Base-by-base conservation (phyloP, 2,329 filamentous ascomycete species). In the Macroventuria anomochaeta region DNA sequence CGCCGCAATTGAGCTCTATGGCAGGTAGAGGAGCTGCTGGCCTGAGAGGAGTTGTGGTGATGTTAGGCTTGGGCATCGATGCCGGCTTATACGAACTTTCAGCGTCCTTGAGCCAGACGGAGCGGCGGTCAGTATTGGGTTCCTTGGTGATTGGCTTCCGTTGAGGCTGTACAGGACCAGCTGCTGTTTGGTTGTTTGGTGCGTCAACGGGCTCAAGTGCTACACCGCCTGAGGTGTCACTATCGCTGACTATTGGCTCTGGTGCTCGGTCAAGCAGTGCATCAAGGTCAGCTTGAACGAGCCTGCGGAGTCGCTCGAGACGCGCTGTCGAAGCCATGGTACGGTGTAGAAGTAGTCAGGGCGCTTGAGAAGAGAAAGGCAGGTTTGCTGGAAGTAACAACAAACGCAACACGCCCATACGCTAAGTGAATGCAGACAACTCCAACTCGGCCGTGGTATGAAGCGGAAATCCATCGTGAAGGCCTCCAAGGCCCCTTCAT, bases 51-150 rank as follows among this genome's bases (percentile, higher is more conserved):
- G 4, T 3, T 21, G 56, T 48, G 15, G 32, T 23, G 5, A 53
- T 23, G n/a, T 55, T 18, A 20, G 57, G n/a, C 2, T 15, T 39
- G 34, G 53, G 26, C 32, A 55, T 43, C 8, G 59, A 42, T 4
- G 48, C 53, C 13, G 58, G 47, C 23, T 70, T 70, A 41, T 62
- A 67, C 2, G 64, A 48, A 53, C 67, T 72, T 7, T 53, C 52
- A 5, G 55, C 50, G 42, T 62, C 63, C 36, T 65, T 43, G 0
- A 62, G 15, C 63, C 62, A 69, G 13, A 70, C 39, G 39, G 62
- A 67, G 4, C 59, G 61, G 25, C 55, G 53, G 13, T 69, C 65
- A 31, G 43, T 37, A 32, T 62, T 61, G n/a, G 50, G 46, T 7
- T 50, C 28, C 12, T 33, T 0, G 12, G 31, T 25, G 33, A 15